Base-by-base conservation (phyloP, 371 early-diverging fungal genomes). In the Zancudomyces culisetae region DNA sequence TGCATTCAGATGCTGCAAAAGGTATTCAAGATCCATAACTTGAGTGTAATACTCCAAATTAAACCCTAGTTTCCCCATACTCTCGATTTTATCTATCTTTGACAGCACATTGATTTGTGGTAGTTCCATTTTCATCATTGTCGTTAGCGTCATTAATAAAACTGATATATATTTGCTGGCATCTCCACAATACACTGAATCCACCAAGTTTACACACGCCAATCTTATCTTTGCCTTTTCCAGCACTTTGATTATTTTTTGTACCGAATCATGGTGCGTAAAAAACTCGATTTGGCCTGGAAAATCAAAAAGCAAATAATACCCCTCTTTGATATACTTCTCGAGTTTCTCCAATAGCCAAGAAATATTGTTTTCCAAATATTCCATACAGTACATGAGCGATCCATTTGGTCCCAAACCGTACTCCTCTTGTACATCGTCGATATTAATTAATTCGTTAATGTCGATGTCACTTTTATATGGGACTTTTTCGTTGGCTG, bases 211-310 rank as follows among this genome's bases (percentile, higher is more conserved):
- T n/a, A 95, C 87, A 15, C 88, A 85, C 26, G 84, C 86, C 1
- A 87, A 64, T 66, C 80, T 49, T 53, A 10, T 35, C 6, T 35
- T 10, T 15, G 70, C 52, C 58, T 86, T 85, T 58, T 76, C 71
- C 23, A 98, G 70, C 46, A 61, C 62, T n/a, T 77, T 76, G 2
- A 95, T 57, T 23, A 95, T 75, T 35, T 78, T 76, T 55, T 78
- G 79, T 46, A 98, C 74, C 24, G 90, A 72, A 40, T 70, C 68
- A 56, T 96, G 87, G 70, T 97, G 92, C 21, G 98, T 92, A 63
- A 85, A 98, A 39, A 98, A 79, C 66, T 99, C 99, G 8, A 98
- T 93, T 68, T 99, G 99, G 0, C 99, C 99, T 2, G 99, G 99
- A 51, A 86, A 95, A 65, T 99, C 99, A 70, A 98, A 90, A 1